These are phyloP conservation scores for Colletotrichum brevisporum DNA, from an alignment of 2,329 filamentous ascomycete species.

Conservation along the genomic window DNA sequence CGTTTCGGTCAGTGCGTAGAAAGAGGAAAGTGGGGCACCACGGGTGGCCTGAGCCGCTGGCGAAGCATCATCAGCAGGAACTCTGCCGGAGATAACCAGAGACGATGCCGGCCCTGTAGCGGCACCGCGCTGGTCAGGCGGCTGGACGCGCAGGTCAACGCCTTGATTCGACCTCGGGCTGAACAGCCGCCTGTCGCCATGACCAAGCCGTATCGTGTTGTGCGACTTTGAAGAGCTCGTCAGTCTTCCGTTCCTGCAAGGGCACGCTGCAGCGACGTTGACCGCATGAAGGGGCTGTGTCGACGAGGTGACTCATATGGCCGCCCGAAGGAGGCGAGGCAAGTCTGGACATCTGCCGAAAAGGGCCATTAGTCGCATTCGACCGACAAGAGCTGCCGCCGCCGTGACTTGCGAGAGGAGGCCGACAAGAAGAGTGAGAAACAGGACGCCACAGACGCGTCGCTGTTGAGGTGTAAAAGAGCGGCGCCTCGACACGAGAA, in stretches of 20 bases:
- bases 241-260: background rate
- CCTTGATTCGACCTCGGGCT: background rate
- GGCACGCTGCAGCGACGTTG: background rate
- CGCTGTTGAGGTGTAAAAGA: background rate
- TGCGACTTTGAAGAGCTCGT: conserved; percentile 1
- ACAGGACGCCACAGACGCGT: too few relatives aligned
- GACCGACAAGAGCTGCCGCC: background rate
- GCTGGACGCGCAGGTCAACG: background rate
- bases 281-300: background rate
- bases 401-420: too few relatives aligned
- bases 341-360: background rate
- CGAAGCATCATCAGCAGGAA: conserved; percentile 13
- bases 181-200: background rate
- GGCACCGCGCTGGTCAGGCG: background rate
- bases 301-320: background rate
- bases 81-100: background rate
- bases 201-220: too few relatives aligned
- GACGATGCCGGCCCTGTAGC: background rate
- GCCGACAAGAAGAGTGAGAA: too few relatives aligned
- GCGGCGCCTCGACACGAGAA: background rate
- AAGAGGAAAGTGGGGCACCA: too few relatives aligned
- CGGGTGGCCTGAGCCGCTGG: too few relatives aligned
- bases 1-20: background rate
- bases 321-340: background rate
- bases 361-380: background rate